A percentile compares a stretch with the other conserved stretches of the same genome.
Conservation (phyloP, 176 grass and related monocot species). For the Puccinellia tenuiflora region DNA sequence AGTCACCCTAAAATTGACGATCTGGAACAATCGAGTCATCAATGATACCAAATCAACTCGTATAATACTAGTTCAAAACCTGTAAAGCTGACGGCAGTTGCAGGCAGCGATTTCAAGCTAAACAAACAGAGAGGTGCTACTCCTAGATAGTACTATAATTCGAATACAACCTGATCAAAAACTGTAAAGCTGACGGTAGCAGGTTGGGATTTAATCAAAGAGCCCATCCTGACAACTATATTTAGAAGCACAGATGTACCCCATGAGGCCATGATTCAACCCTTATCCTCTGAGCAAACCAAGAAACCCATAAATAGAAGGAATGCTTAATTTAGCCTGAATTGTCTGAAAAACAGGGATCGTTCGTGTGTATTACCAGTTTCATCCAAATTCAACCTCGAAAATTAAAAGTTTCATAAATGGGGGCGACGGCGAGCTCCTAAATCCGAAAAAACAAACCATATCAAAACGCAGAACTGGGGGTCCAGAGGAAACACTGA, state of each 20-base stretch:
- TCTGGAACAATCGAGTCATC: slow-evolving; percentile 3
- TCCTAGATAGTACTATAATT: background rate
- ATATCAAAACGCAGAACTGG: background rate
- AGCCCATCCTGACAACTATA: background rate
- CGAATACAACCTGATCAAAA: background rate
- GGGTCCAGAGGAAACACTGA: background rate
- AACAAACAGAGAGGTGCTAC: background rate
- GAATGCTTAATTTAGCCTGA: background rate
- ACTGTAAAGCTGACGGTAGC: background rate
- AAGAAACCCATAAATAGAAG: background rate
- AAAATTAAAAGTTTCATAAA: background rate
- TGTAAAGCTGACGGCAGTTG: background rate
- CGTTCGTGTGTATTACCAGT: background rate
- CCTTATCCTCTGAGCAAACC: background rate
- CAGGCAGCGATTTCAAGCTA: background rate
- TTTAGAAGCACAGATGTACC: background rate
- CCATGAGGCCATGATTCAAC: background rate
- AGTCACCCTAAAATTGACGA: slow-evolving; percentile 13
- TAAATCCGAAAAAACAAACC: background rate
- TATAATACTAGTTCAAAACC: background rate
- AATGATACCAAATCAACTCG: background rate
- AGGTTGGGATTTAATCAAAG: background rate
- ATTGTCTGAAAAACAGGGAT: background rate
- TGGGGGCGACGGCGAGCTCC: background rate
- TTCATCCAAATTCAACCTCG: background rate